These are phyloP conservation scores for Tolypocladium ovalisporum DNA, from an alignment of 2,329 filamentous ascomycete genomes.

Conservation along the genomic window DNA sequence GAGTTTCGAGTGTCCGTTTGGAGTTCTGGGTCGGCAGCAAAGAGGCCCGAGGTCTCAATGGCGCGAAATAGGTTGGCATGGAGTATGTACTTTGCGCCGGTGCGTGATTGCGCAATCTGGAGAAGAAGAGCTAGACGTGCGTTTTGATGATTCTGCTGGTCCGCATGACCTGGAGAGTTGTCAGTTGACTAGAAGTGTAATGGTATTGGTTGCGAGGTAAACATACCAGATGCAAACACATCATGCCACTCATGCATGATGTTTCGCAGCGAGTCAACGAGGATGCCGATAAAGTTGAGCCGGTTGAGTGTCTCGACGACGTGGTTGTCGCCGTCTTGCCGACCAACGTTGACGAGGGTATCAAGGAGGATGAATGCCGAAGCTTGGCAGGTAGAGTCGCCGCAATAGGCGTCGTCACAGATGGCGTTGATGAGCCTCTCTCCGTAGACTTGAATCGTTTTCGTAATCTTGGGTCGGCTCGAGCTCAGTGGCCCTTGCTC, in stretches of 20 bases:
- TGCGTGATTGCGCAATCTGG: conserved; percentile 70
- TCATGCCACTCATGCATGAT: conserved; percentile 63
- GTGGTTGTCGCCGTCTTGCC: conserved; percentile 58
- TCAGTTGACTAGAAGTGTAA: neutral
- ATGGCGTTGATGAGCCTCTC: conserved; percentile 74
- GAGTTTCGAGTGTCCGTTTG: conserved; percentile 65
- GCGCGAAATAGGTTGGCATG: conserved; percentile 80
- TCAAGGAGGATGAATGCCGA: conserved; percentile 79
- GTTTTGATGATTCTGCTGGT: conserved; percentile 44
- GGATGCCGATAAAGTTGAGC: conserved; percentile 81
- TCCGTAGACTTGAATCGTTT: conserved; percentile 57
- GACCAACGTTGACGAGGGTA: conserved; percentile 62
- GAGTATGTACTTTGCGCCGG: conserved; percentile 78
- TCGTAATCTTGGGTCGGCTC: conserved; percentile 53
- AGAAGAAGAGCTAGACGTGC: conserved; percentile 75
- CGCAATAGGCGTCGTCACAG: conserved; percentile 86
- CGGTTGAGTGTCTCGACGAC: conserved; percentile 72
- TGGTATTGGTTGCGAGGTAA: conserved; percentile 1
- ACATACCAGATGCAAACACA: conserved; percentile 42
- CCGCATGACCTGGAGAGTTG: conserved; percentile 22
- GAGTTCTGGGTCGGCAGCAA: conserved; percentile 83
- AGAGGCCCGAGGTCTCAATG: conserved; percentile 73
- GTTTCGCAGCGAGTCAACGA: conserved; percentile 76
- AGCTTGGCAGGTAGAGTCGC: conserved; percentile 70
- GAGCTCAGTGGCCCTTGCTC: conserved; percentile 37